phyloP scores from a whole-genome alignment of 345 rosid genomes.

The Microcos paniculata region DNA sequence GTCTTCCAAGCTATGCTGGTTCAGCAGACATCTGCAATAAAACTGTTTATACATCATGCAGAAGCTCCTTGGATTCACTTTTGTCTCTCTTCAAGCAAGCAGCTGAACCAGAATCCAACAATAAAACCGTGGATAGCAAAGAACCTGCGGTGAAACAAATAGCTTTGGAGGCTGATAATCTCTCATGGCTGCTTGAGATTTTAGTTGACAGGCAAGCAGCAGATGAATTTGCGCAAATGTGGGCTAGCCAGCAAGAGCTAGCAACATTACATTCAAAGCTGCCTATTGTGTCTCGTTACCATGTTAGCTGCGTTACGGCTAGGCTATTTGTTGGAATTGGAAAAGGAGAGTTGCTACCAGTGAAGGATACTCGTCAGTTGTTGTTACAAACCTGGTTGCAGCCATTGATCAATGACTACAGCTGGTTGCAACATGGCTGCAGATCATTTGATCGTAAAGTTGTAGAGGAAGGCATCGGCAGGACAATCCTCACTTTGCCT shows the following conservation, averaged over 20 bases:
- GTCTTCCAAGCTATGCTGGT: conserved; percentile 35
- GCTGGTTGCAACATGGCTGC: conserved; percentile 91
- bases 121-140: conserved; percentile 28
- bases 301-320: conserved; percentile 81
- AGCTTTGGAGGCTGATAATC: conserved; percentile 78
- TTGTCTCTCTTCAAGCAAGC: conserved; percentile 60
- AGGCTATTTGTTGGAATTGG: conserved; percentile 87
- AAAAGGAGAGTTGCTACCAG: conserved; percentile 83
- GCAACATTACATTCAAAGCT: conserved; percentile 66
- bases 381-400: conserved; percentile 85
- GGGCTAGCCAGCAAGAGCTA: conserved; percentile 82
- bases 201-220: conserved; percentile 77
- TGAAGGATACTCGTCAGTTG: conserved; percentile 71
- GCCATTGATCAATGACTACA: conserved; percentile 87
- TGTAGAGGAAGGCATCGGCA: conserved; percentile 94
- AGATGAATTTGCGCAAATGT: conserved; percentile 70
- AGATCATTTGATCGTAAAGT: conserved; percentile 84
- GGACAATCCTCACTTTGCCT: conserved; percentile 89
- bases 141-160: conserved; percentile 67
- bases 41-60: conserved; percentile 64
- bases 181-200: conserved; percentile 89
- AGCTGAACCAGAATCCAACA: conserved; percentile 42
- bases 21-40: conserved; percentile 63
- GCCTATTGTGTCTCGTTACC: conserved; percentile 71
- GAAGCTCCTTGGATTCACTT: conserved; percentile 60